Conservation (phyloP, 2,329 filamentous ascomycete species). For the Pezicula neosporulosa region DNA sequence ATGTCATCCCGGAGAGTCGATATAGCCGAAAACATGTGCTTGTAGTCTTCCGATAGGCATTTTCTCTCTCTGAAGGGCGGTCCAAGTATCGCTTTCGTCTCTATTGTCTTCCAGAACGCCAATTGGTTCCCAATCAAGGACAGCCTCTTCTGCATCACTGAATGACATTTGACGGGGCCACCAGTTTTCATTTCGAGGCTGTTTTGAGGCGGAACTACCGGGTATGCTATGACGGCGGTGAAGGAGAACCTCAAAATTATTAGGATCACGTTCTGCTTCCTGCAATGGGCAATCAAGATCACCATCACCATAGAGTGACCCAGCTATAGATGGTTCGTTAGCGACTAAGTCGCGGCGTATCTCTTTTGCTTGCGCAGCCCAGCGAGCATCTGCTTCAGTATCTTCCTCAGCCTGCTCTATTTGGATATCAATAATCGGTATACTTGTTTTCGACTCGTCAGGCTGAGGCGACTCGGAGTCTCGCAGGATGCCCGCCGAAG, state of each 20-base stretch:
- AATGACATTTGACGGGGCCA: slow-evolving; percentile 75
- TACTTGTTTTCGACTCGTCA: slow-evolving; percentile 6
- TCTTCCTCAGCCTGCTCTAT: slow-evolving; percentile 13
- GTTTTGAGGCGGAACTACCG: slow-evolving; percentile 27
- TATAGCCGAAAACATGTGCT: slow-evolving; percentile 50
- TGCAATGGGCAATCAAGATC: slow-evolving; percentile 54
- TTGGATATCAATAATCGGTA: slow-evolving; percentile 4
- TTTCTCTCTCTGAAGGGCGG: slow-evolving; percentile 31
- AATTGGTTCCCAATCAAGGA: slow-evolving; percentile 63
- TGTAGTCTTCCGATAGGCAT: slow-evolving; percentile 49
- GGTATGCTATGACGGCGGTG: slow-evolving; percentile 60
- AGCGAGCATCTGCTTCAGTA: slow-evolving; percentile 20
- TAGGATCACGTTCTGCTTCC: slow-evolving; percentile 42
- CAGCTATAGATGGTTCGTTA: slow-evolving; percentile 51
- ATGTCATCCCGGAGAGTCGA: slow-evolving; percentile 48
- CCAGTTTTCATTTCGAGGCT: slow-evolving; percentile 49
- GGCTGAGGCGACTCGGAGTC: slow-evolving; percentile 6
- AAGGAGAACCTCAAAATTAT: slow-evolving; percentile 44
- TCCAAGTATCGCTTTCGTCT: slow-evolving; percentile 23
- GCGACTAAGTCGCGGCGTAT: slow-evolving; percentile 39
- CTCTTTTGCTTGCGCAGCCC: slow-evolving; percentile 34
- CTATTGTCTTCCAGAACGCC: slow-evolving; percentile 37
- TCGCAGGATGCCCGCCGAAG: neutral
- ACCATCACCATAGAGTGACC: slow-evolving; percentile 54
- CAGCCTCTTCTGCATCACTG: slow-evolving; percentile 70